These are phyloP conservation scores for Thermoascus crustaceus DNA, from an alignment of 2,329 filamentous ascomycete species.

Conservation along the genomic window DNA sequence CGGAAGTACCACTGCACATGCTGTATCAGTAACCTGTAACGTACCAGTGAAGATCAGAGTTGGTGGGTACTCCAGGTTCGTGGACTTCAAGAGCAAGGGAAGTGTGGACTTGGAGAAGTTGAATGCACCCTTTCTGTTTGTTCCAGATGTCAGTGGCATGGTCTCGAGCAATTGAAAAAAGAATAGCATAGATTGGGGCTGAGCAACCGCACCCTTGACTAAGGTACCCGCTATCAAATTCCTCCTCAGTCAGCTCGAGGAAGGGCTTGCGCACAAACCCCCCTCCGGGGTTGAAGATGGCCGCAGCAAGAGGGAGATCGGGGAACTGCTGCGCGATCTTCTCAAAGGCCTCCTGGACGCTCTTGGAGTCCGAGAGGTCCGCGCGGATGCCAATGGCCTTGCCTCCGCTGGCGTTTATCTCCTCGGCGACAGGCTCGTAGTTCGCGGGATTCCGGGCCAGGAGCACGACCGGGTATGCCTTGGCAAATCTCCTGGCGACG, in stretches of 20 bases:
- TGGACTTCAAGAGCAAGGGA: conserved; percentile 59
- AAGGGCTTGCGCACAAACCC: conserved; percentile 53
- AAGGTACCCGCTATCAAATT: conserved; percentile 46
- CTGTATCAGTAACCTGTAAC: background rate
- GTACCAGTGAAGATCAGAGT: conserved; percentile 65
- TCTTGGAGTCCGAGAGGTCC: conserved; percentile 47
- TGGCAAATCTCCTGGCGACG: conserved; percentile 52
- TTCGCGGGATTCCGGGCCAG: conserved; percentile 52
- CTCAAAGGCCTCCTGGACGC: conserved; percentile 46
- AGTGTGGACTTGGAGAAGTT: conserved; percentile 65
- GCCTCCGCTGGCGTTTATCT: conserved; percentile 52
- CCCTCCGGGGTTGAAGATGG: conserved; percentile 55
- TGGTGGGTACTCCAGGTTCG: conserved; percentile 55
- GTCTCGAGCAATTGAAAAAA: too few species aligned
- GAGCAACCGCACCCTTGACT: conserved; percentile 44
- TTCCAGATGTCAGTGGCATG: too few species aligned
- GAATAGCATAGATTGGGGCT: background rate
- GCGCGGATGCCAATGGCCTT: conserved; percentile 54
- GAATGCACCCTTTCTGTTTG: conserved; percentile 53
- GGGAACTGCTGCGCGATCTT: conserved; percentile 48
- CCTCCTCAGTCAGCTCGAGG: conserved; percentile 51
- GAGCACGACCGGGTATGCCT: conserved; percentile 51
- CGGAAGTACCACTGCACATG: too few species aligned
- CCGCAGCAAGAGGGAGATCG: conserved; percentile 39
- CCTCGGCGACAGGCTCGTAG: conserved; percentile 47